A percentile compares a stretch with the other conserved stretches of the same genome.
Conservation (phyloP, 2,329 filamentous ascomycete genomes). For the Arachnopeziza araneosa region DNA sequence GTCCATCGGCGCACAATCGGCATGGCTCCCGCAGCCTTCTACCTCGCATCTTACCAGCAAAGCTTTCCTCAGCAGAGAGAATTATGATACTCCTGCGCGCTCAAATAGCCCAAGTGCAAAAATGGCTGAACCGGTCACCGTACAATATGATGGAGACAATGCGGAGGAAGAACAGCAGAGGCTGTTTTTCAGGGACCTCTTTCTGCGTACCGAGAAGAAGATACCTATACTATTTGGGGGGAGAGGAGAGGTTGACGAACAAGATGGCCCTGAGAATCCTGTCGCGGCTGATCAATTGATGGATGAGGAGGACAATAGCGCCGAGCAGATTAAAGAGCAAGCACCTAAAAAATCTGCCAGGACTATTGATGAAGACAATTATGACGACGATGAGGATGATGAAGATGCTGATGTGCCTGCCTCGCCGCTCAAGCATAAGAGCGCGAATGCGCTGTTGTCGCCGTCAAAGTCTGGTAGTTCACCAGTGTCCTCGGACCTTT, state of each 20-base stretch:
- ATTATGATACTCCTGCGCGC: slow-evolving; percentile 37
- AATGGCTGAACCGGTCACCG: slow-evolving; percentile 40
- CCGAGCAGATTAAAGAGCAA: slow-evolving; percentile 43
- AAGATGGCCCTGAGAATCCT: slow-evolving; percentile 23
- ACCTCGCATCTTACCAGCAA: slow-evolving; percentile 41
- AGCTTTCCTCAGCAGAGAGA: slow-evolving; percentile 55
- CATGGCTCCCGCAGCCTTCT: slow-evolving; percentile 53
- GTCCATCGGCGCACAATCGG: slow-evolving; percentile 44
- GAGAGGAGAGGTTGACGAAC: slow-evolving; percentile 23
- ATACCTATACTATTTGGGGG: slow-evolving; percentile 69
- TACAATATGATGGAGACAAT: slow-evolving; percentile 46
- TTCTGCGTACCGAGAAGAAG: slow-evolving; percentile 69
- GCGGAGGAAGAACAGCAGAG: slow-evolving; percentile 64
- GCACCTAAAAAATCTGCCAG: slow-evolving; percentile 66
- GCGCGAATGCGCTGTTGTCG: slow-evolving; percentile 50
- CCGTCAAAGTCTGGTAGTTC: slow-evolving; percentile 66
- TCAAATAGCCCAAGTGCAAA: slow-evolving; percentile 30
- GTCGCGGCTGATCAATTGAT: slow-evolving; percentile 32
- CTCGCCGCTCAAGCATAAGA: slow-evolving; percentile 48
- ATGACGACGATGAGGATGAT: slow-evolving; percentile 79
- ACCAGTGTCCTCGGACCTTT: slow-evolving; percentile 44
- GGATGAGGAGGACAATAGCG: slow-evolving; percentile 47
- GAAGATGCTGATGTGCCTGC: slow-evolving; percentile 58
- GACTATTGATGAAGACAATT: slow-evolving; percentile 78
- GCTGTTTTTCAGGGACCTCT: slow-evolving; percentile 71